Conservation (phyloP, 2,329 filamentous ascomycete genomes). For the Scedosporium boydii region DNA sequence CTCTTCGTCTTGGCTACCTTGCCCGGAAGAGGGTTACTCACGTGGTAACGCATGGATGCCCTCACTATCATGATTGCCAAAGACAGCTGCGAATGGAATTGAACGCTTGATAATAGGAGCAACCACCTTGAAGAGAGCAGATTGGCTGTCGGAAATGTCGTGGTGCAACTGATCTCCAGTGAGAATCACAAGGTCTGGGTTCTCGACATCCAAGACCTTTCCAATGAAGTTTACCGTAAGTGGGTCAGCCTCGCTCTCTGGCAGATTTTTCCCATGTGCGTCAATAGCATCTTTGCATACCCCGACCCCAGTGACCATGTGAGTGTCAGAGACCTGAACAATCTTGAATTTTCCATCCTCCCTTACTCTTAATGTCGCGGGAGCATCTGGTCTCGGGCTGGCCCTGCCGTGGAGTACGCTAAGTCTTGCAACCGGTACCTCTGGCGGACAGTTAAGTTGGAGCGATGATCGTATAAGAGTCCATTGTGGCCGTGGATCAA, state of each 20-base stretch:
- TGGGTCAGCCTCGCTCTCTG: constrained; percentile 74
- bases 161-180: constrained; percentile 95
- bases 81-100: constrained; percentile 88
- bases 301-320: constrained; percentile 84
- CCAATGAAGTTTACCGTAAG: constrained; percentile 84
- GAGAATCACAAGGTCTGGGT: constrained; percentile 82
- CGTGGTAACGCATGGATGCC: constrained; percentile 43
- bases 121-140: constrained; percentile 89
- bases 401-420: constrained; percentile 55
- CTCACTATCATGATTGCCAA: constrained; percentile 97
- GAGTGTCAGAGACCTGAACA: constrained; percentile 85
- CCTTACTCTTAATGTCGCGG: constrained; percentile 46
- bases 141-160: constrained; percentile 46
- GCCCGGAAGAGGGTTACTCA: constrained; percentile 21
- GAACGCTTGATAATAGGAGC: constrained; percentile 75
- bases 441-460: constrained; percentile 20
- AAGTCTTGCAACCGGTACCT: constrained; percentile 25
- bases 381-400: constrained; percentile 42
- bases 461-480: constrained; percentile 44
- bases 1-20: constrained; percentile 6
- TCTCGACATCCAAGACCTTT: constrained; percentile 82
- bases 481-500: constrained; percentile 83
- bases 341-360: constrained; percentile 96
- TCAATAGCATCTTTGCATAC: constrained; percentile 71
- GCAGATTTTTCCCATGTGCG: constrained; percentile 29